Evolutionary conservation across 2,329 filamentous ascomycete species (phyloP).

Genomic region (Talaromyces sp.): DNA sequence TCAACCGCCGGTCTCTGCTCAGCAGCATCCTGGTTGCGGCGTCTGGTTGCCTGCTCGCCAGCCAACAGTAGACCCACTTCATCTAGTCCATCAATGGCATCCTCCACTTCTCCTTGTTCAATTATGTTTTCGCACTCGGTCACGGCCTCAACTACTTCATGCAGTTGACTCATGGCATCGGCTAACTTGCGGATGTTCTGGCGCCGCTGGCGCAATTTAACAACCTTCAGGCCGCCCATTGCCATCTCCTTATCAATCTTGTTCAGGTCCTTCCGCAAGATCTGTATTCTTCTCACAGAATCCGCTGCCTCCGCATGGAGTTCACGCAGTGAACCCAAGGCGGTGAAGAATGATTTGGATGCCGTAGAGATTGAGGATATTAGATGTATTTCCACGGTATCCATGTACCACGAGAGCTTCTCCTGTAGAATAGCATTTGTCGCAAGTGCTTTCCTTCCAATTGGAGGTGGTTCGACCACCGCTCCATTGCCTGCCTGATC

Average conservation of each 20-base stretch:
- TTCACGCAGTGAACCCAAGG: constrained; percentile 82
- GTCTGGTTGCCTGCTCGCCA: constrained; percentile 54
- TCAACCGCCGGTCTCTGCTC: constrained; percentile 53
- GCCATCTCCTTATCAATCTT: constrained; percentile 84
- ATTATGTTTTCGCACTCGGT: constrained; percentile 73
- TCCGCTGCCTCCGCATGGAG: constrained; percentile 88
- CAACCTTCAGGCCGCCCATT: constrained; percentile 74
- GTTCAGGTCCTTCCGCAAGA: constrained; percentile 70
- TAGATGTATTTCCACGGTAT: constrained; percentile 94
- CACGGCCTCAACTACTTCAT: constrained; percentile 69
- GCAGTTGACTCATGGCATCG: constrained; percentile 76
- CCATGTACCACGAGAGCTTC: constrained; percentile 99
- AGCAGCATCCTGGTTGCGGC: constrained; percentile 24
- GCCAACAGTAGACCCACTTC: constrained; percentile 73
- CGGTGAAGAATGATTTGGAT: constrained; percentile 93
- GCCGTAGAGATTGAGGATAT: constrained; percentile 95
- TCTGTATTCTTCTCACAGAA: constrained; percentile 81
- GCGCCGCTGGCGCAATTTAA: constrained; percentile 72
- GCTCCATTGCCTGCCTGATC: constrained; percentile 55
- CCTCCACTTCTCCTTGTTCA: constrained; percentile 75
- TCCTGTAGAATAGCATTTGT: constrained; percentile 97
- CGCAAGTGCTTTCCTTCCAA: constrained; percentile 73
- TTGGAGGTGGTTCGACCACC: constrained; percentile 50
- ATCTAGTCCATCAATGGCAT: constrained; percentile 72
- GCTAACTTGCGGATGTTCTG: constrained; percentile 81